Conservation (phyloP, 2,329 filamentous ascomycete species). For the Paecilomyces dactylethromorphus region DNA sequence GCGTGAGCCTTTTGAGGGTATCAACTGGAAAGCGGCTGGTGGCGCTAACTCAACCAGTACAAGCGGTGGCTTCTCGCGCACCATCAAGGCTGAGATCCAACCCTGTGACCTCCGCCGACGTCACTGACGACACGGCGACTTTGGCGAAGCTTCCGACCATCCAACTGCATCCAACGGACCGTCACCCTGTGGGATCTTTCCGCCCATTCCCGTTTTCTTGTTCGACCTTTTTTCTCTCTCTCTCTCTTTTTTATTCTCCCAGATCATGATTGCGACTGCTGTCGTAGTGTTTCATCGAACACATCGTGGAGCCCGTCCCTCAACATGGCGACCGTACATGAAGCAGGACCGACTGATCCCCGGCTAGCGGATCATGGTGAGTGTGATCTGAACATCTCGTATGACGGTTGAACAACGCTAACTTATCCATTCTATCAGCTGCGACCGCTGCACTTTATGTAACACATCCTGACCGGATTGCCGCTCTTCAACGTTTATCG, state of each 20-base stretch:
- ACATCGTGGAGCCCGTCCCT: slow-evolving; percentile 2
- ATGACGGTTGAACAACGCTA: neutral
- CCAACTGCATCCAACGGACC: neutral
- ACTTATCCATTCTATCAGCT: slow-evolving; percentile 30
- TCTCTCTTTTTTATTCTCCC: slow-evolving; percentile 1
- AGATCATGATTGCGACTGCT: neutral
- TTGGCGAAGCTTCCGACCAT: neutral
- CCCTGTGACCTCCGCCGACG: neutral
- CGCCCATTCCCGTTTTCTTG: slow-evolving; percentile 3
- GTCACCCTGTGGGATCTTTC: neutral
- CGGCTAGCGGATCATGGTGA: slow-evolving; percentile 30
- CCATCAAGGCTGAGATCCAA: neutral
- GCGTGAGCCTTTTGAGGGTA: neutral
- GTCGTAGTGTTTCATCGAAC: slow-evolving; percentile 4
- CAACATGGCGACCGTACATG: slow-evolving; percentile 21
- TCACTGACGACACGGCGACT: neutral
- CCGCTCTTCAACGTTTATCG: neutral
- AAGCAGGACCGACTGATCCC: slow-evolving; percentile 14
- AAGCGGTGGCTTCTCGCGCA: neutral
- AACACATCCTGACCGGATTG: slow-evolving; percentile 35
- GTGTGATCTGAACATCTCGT: neutral
- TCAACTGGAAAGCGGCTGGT: no score
- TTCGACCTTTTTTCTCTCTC: slow-evolving; percentile 3
- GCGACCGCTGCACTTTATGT: slow-evolving; percentile 57
- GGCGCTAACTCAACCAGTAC: neutral